Evolutionary conservation across 2,329 filamentous ascomycete genomes (phyloP).

Genomic region (Neonectria neomacrospora): DNA sequence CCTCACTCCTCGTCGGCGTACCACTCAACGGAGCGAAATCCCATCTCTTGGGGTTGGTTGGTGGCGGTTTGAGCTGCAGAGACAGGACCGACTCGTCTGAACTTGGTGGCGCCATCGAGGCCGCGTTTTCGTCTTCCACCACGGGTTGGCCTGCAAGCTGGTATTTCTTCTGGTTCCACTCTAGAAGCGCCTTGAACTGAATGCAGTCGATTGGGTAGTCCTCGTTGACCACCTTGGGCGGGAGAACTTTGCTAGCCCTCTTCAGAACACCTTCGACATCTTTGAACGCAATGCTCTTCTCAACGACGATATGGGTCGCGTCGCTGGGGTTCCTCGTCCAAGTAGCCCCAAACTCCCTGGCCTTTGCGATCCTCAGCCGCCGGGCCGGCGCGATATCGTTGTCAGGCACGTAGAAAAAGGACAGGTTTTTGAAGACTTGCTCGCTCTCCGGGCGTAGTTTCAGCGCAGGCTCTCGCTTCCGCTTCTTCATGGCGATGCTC

Average conservation of each 20-base stretch:
- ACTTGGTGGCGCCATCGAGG: slow-evolving; percentile 12
- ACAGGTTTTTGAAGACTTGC: slow-evolving; percentile 69
- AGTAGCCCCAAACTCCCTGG: slow-evolving; percentile 77
- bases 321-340: slow-evolving; percentile 70
- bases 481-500: slow-evolving; percentile 52
- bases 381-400: slow-evolving; percentile 76
- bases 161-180: slow-evolving; percentile 70
- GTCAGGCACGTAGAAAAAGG: slow-evolving; percentile 84
- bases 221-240: slow-evolving; percentile 71
- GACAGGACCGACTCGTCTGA: slow-evolving; percentile 49
- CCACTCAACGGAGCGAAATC: slow-evolving; percentile 52
- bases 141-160: slow-evolving; percentile 61
- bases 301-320: slow-evolving; percentile 84
- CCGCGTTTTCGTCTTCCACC: neutral
- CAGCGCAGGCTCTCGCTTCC: slow-evolving; percentile 56
- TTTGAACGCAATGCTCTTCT: slow-evolving; percentile 72
- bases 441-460: slow-evolving; percentile 62
- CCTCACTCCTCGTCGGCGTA: slow-evolving; percentile 52
- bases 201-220: slow-evolving; percentile 77
- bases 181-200: slow-evolving; percentile 65
- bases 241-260: slow-evolving; percentile 31
- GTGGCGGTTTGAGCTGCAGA: slow-evolving; percentile 61
- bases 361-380: slow-evolving; percentile 77
- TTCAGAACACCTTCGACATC: slow-evolving; percentile 66
- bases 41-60: slow-evolving; percentile 51